These are phyloP conservation scores for Blastobotrys buckinghamii DNA, from an alignment of 1,139 yeast species.

Conservation along the genomic window DNA sequence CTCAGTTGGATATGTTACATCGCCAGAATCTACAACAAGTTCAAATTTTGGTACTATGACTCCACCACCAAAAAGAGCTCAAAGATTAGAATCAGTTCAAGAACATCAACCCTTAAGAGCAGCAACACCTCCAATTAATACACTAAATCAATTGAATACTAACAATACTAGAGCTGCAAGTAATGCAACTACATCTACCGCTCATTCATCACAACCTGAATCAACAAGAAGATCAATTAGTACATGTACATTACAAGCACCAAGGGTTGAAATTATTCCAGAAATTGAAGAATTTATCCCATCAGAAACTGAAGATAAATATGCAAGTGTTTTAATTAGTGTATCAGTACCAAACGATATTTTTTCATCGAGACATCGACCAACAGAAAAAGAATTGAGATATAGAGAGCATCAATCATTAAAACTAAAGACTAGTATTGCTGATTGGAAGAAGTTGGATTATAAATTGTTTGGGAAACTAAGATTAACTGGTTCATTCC, in stretches of 20 bases:
- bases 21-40: neutral
- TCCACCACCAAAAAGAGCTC: neutral
- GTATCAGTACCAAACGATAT: constrained; percentile 16
- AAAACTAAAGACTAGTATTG: constrained; percentile 13
- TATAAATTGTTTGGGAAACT: constrained; percentile 19
- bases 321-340: constrained; percentile 15
- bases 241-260: constrained; percentile 3
- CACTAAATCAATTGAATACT: neutral
- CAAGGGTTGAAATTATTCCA: constrained; percentile 15
- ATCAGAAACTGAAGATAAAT: constrained; percentile 12
- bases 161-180: neutral
- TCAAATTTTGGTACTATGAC: neutral
- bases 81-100: neutral
- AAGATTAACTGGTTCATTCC: constrained; percentile 19
- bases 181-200: neutral
- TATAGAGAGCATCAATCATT: constrained; percentile 8
- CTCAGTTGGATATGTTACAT: neutral
- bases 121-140: too few species aligned
- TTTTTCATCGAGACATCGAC: constrained; percentile 11
- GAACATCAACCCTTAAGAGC: neutral
- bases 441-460: constrained; percentile 19
- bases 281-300: constrained; percentile 17
- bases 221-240: neutral
- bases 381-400: constrained; percentile 14
- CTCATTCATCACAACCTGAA: neutral